These are phyloP conservation scores for Penicillium psychrofluorescens DNA, from an alignment of 495 filamentous ascomycete genomes.

Conservation along the genomic window DNA sequence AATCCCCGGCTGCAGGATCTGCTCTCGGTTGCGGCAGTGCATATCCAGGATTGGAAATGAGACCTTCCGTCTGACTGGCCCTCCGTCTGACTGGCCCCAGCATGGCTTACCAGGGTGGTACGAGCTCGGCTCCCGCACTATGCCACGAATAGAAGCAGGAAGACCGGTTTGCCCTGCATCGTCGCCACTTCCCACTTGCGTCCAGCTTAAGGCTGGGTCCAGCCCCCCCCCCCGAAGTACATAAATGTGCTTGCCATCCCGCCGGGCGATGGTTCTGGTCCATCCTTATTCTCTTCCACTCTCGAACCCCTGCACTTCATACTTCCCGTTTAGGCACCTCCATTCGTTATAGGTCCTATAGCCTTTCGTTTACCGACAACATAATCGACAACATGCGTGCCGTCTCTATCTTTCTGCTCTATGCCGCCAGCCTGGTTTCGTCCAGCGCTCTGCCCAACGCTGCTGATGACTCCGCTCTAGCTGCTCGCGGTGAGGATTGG, in stretches of 20 bases:
- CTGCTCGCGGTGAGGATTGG: not conserved
- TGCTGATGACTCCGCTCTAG: slow-evolving; percentile 3
- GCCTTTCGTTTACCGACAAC: slow-evolving; percentile 9
- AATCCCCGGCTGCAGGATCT: too few relatives aligned
- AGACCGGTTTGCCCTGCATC: too few relatives aligned
- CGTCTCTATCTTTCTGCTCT: slow-evolving; percentile 12
- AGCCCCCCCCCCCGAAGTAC: not conserved
- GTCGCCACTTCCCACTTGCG: too few relatives aligned
- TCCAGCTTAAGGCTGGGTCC: too few relatives aligned
- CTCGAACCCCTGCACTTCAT: not conserved
- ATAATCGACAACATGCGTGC: slow-evolving; percentile 13
- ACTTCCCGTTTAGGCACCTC: slow-evolving; percentile 13
- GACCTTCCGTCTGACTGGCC: too few relatives aligned
- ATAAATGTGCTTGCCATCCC: not conserved
- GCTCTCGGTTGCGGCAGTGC: too few relatives aligned
- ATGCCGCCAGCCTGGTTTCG: slow-evolving; percentile 14
- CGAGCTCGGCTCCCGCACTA: too few relatives aligned
- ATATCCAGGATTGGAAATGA: too few relatives aligned
- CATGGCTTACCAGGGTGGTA: too few relatives aligned
- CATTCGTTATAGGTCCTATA: slow-evolving; percentile 18
- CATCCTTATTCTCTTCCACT: too few relatives aligned
- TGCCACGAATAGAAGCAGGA: too few relatives aligned
- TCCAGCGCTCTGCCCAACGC: slow-evolving; percentile 8
- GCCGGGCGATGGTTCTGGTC: not conserved
- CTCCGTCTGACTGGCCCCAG: too few relatives aligned